phyloP scores from a whole-genome alignment of 257 asterid species.

The Solanum peruvianum region DNA sequence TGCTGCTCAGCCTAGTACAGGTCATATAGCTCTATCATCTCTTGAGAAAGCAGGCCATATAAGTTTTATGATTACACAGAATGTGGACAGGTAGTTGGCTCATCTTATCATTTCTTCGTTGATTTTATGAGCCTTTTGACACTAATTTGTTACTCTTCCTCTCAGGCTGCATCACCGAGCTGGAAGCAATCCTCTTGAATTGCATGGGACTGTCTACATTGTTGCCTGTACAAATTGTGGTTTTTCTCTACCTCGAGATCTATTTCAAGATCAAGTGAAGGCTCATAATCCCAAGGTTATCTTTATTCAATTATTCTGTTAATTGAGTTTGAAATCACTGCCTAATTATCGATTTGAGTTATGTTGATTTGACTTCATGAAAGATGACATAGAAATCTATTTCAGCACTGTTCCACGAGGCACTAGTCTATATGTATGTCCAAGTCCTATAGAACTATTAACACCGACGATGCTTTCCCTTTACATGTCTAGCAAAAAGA shows the following conservation, averaged over 20 bases:
- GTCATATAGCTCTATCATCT: constrained; percentile 75
- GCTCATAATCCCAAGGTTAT: constrained; percentile 79
- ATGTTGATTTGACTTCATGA: not conserved
- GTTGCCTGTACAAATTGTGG: constrained; percentile 82
- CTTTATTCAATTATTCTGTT: not conserved
- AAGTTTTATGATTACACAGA: constrained; percentile 71
- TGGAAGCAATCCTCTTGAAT: constrained; percentile 93
- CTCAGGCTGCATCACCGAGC: constrained; percentile 92
- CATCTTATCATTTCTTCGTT: not conserved
- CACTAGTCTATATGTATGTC: not conserved
- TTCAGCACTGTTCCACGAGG: not conserved
- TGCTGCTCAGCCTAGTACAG: constrained; percentile 81
- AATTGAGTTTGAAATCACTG: not conserved
- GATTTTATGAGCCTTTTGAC: not conserved
- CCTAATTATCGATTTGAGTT: not conserved
- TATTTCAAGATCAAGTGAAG: constrained; percentile 86
- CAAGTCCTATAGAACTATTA: not conserved
- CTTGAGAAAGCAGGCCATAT: constrained; percentile 77
- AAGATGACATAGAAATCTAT: not conserved
- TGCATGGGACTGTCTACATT: constrained; percentile 85
- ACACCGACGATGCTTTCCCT: not conserved
- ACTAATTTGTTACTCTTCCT: not conserved
- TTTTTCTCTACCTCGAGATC: constrained; percentile 58
- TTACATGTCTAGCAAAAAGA: not conserved
- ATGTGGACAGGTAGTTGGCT: constrained; percentile 79